Conservation (phyloP, 148 eudicot genomes). For the Vaccinium myrtillus region DNA sequence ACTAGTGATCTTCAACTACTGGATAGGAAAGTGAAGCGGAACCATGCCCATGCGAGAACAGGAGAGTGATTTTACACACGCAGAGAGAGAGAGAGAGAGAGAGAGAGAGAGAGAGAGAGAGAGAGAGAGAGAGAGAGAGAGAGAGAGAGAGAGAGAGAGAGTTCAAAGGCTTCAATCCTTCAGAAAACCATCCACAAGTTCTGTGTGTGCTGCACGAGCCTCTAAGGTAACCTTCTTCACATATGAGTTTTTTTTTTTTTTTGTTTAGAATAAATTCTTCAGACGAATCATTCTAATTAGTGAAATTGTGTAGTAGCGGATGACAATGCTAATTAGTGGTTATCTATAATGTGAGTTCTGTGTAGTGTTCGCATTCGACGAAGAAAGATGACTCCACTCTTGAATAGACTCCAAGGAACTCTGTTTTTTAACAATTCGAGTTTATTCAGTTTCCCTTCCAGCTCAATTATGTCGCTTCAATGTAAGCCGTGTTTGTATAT, state of each 20-base stretch:
- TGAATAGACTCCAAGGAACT: slow-evolving; percentile 19
- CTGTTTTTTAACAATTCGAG: not conserved
- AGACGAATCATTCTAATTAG: not conserved
- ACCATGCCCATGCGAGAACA: too few species aligned
- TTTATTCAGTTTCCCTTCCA: not conserved
- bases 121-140: too few species aligned
- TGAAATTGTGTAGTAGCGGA: not conserved
- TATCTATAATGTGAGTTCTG: not conserved
- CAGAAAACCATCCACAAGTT: too few species aligned
- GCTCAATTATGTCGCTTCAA: not conserved
- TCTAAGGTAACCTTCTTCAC: not conserved
- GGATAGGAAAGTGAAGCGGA: too few species aligned
- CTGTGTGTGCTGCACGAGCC: too few species aligned
- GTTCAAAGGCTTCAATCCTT: too few species aligned
- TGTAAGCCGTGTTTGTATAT: slow-evolving; percentile 1
- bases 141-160: too few species aligned
- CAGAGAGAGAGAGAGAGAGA: too few species aligned
- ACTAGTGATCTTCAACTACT: too few species aligned
- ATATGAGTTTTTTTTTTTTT: not conserved
- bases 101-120: too few species aligned
- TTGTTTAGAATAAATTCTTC: not conserved
- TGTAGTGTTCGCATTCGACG: not conserved
- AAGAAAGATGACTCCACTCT: slow-evolving; percentile 22
- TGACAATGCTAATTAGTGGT: not conserved
- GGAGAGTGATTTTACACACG: too few species aligned